Percentiles rank a stretch among this genome's conserved stretches.
Evolutionary conservation across 768 basidiomycete species (phyloP).

Genomic region (Mrakia hoshinonis): DNA sequence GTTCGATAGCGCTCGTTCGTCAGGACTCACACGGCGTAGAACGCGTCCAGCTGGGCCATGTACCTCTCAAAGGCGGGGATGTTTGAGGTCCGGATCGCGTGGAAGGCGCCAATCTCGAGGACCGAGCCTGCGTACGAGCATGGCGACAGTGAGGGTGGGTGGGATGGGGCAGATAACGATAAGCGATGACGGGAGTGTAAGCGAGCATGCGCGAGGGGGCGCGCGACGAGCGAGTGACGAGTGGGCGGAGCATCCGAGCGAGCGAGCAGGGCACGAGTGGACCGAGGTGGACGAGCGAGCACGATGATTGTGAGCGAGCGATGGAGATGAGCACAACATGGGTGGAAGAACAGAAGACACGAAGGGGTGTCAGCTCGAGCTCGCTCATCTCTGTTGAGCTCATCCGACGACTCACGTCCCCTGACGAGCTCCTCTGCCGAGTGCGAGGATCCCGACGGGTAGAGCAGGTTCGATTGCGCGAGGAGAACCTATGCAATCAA

Average conservation of each 20-base stretch:
- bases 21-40: slow-evolving; percentile 70
- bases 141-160: slow-evolving; percentile 17
- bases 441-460: slow-evolving; percentile 55
- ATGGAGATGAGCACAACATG: no score
- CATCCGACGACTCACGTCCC: slow-evolving; percentile 52
- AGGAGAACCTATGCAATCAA: slow-evolving; percentile 63
- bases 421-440: slow-evolving; percentile 61
- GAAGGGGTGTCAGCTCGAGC: no score
- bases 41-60: slow-evolving; percentile 79
- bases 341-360: no score
- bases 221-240: no score
- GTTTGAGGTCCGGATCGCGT: slow-evolving; percentile 79
- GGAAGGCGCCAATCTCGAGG: slow-evolving; percentile 89
- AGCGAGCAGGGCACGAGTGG: no score
- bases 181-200: not conserved
- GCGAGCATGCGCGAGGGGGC: no score
- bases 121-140: slow-evolving; percentile 60
- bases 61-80: slow-evolving; percentile 91
- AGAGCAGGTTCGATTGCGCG: slow-evolving; percentile 64
- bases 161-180: not conserved
- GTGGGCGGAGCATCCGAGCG: no score
- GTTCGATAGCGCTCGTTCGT: slow-evolving; percentile 33
- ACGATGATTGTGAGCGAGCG: no score
- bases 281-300: no score
- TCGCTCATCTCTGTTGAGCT: no score